These are phyloP conservation scores for Trametes punicea DNA, from an alignment of 768 basidiomycete genomes.

Conservation along the genomic window DNA sequence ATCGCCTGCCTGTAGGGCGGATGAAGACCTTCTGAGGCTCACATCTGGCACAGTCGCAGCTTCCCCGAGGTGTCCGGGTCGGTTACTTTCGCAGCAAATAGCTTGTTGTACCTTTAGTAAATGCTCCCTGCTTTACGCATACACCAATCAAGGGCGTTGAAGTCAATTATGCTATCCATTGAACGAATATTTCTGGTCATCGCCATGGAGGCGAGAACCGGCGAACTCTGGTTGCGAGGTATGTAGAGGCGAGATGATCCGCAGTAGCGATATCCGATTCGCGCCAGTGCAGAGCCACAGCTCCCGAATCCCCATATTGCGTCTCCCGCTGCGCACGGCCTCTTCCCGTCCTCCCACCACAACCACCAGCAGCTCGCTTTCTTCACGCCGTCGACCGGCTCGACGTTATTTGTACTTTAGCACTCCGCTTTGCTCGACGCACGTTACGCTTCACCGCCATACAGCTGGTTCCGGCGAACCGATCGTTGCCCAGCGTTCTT, in stretches of 20 bases:
- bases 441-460: conserved; percentile 3
- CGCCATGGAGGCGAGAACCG: conserved; percentile 16
- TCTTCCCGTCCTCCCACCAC: conserved; percentile 3
- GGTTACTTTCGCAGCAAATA: conserved; percentile 1
- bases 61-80: background rate
- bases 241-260: too few species aligned
- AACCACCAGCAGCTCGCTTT: conserved; percentile 14
- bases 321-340: conserved; percentile 10
- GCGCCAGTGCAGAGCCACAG: conserved; percentile 14
- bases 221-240: too few species aligned
- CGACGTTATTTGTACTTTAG: conserved; percentile 24
- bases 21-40: conserved; percentile 26
- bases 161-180: background rate
- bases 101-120: background rate
- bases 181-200: background rate
- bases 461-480: conserved; percentile 13
- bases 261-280: background rate
- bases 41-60: too few species aligned
- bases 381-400: conserved; percentile 27
- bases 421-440: conserved; percentile 14
- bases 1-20: conserved; percentile 58
- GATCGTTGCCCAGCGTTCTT: background rate
- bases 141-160: conserved; percentile 3
- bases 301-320: background rate
- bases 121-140: background rate